A percentile compares a stretch with the other conserved stretches of the same genome.
phyloP scores from a whole-genome alignment of 2,329 filamentous ascomycete species.

The Hypoxylon sp. region DNA sequence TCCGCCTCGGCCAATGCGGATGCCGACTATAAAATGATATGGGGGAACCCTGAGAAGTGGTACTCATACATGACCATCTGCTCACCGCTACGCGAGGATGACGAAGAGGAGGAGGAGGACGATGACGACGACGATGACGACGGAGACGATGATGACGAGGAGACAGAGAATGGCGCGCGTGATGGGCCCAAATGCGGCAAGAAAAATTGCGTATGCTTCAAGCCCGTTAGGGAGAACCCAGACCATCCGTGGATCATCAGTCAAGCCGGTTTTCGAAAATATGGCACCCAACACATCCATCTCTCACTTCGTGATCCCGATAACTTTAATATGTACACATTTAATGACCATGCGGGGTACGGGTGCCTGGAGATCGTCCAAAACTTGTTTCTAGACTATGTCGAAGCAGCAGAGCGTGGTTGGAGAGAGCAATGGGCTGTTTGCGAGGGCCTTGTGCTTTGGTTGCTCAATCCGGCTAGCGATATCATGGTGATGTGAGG shows the following conservation, averaged over 20 bases:
- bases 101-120: constrained; percentile 18
- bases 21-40: constrained; percentile 48
- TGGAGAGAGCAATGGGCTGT: constrained; percentile 60
- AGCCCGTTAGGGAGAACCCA: constrained; percentile 52
- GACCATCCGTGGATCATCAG: constrained; percentile 55
- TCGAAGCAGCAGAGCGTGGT: constrained; percentile 53
- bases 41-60: constrained; percentile 49
- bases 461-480: constrained; percentile 46
- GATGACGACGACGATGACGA: constrained; percentile 35
- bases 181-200: constrained; percentile 41
- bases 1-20: constrained; percentile 57
- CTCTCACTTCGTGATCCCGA: constrained; percentile 55
- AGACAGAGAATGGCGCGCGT: constrained; percentile 25
- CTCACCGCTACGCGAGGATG: constrained; percentile 21
- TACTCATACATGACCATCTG: constrained; percentile 54
- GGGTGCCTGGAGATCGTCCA: constrained; percentile 61
- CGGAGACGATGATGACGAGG: constrained; percentile 19
- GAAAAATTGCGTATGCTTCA: constrained; percentile 55
- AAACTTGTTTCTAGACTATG: constrained; percentile 60
- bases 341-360: constrained; percentile 60
- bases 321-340: constrained; percentile 60
- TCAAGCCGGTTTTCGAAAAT: constrained; percentile 52
- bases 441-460: constrained; percentile 57
- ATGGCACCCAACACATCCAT: constrained; percentile 43
- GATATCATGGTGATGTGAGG: constrained; percentile 44